Evolutionary conservation across 1,139 yeast genomes (phyloP).

Genomic region (Neolecta irregularis): DNA sequence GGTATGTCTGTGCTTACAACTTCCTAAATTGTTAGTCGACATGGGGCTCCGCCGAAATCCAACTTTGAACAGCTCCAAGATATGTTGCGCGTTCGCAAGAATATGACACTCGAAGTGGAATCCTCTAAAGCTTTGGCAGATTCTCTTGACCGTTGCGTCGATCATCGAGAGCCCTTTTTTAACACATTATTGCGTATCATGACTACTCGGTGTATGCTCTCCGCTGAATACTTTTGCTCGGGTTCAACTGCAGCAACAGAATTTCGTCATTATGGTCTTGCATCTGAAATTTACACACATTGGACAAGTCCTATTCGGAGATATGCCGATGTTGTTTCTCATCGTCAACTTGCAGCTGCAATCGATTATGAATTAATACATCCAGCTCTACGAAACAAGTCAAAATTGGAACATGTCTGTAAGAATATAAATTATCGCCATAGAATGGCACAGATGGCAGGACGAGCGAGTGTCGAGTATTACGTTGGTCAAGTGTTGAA

Average conservation of each 20-base stretch:
- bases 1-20: conserved; percentile 23
- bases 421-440: conserved; percentile 85
- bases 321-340: conserved; percentile 94
- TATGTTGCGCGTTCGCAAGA: conserved; percentile 69
- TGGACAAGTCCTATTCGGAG: conserved; percentile 97
- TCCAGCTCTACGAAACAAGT: conserved; percentile 70
- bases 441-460: conserved; percentile 97
- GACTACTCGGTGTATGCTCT: conserved; percentile 99
- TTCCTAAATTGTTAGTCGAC: conserved; percentile 33
- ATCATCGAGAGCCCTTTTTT: conserved; percentile 72
- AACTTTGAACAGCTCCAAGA: conserved; percentile 82
- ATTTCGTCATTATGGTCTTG: conserved; percentile 91
- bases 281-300: conserved; percentile 94
- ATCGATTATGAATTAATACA: conserved; percentile 82
- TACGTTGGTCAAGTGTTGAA: conserved; percentile 97
- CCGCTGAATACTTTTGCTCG: conserved; percentile 92
- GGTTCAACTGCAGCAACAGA: conserved; percentile 92
- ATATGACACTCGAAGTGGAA: conserved; percentile 58
- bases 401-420: conserved; percentile 78
- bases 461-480: conserved; percentile 92
- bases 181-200: conserved; percentile 86
- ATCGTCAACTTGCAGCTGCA: conserved; percentile 93
- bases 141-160: conserved; percentile 76
- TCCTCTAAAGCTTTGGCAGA: conserved; percentile 87
- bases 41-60: conserved; percentile 88